Base-by-base conservation (phyloP, 768 basidiomycete species). In the Tricholoma flavovirens region DNA sequence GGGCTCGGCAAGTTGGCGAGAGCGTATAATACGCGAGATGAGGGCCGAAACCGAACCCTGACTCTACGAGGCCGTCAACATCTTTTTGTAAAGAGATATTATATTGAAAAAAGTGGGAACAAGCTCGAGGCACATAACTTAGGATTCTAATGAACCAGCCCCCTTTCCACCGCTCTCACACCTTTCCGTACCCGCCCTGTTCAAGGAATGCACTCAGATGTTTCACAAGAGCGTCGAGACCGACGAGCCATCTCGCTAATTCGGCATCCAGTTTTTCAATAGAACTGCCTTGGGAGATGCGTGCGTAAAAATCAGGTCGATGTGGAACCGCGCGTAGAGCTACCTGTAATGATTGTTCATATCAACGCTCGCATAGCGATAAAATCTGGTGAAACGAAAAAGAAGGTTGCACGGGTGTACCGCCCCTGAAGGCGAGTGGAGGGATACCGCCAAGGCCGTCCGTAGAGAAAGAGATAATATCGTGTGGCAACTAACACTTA, bases 311-410 rank as follows among this genome's bases (percentile, higher is more conserved):
- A 42, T 83, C 81, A 22, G 69, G 67, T 0, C 88, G 83, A 14
- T 76, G 71, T 0, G 88, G 84, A 29, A 81, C 85, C 32, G 77
- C 80, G 51, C 80, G 80, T 49, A 85, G 78, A 3, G 83, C 83
- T 1, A 84, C 63, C 83, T 84, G 56, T 6, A 15, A 61, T 30
- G 32, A 19, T 19, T 45, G 21, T 35, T 46, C 6, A 9, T 36
- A 15, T 46, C 40, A 45, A 52, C 38, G 9, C 40, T 21, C n/a
- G 10, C 17, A 19, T 21, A 15, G 14, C 4, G 19, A 7, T 3
- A 15, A 45, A 1, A 8, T 14, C 10, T 9, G 10, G 21, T 36
- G 35, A 5, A 17, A 24, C 21, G 12, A 3, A 22, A 21, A 7
- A 3, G 15, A 29, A 26, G 4, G 15, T 1, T 17, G 12, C 22